Evolutionary conservation across 768 basidiomycete species (phyloP), one percentile per base, ranked within the genome.

Genomic region (Pulveroboletus sp.): DNA sequence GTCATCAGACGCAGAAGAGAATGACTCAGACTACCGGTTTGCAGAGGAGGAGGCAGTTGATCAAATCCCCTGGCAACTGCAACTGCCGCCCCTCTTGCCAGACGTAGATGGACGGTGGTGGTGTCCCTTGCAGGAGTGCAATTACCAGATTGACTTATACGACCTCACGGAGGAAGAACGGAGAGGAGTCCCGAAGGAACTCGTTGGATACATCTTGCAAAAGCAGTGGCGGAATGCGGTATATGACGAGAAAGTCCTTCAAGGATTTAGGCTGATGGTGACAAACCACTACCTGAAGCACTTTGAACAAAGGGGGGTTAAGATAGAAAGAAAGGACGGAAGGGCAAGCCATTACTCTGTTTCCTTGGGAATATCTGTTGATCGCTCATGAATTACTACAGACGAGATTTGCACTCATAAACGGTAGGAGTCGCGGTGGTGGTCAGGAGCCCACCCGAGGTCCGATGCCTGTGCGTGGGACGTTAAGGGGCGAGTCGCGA

Each of bases 41-140:
- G 47, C 52, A 35, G 49, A 47, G 17, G 69, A 66, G 21, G 47
- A 40, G 47, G 64, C 56, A 55, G 55, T 41, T 48, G 52, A 36
- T 41, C 69, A 31, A 13, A 63, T 80, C 40, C 79, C 78, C 4
- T 55, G 57, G 35, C 66, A 67, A 43, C 61, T 72, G 42, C 65
- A 61, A 33, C 42, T 58, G 8, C 61, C 66, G 0, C 80, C 81
- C 6, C 49, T 55, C 1, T 64, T 81, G 35, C 73, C 71, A 8
- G 62, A 64, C 7, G 73, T 73, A 3, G 65, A 74, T 27, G 73
- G 80, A 51, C 68, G 67, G 18, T 85, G 83, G 83, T 62, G 65
- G 54, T 85, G 83, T 56, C 73, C 75, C 9, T 57, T 72, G 35
- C 57, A 53, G 39, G 59, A 51, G 7, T 85, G 83, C 62, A 18